Evolutionary conservation across 768 basidiomycete genomes (phyloP), one percentile per base, ranked within the genome.

Genomic region (Panaeolus papilionaceus): DNA sequence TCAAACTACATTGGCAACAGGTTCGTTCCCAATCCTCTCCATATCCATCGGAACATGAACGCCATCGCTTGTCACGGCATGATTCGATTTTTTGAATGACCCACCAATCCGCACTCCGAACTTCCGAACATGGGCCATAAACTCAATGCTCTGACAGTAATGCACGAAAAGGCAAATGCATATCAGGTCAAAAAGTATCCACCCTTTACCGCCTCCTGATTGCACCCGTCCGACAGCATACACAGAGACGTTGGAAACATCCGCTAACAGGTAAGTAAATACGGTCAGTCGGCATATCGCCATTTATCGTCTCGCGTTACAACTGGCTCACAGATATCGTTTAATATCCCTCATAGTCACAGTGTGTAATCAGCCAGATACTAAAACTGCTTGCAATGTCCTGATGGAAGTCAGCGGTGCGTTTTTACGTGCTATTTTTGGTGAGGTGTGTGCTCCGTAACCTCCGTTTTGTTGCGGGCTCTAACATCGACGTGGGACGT

Each of bases 221-320:
- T 58, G 54, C 54, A 58, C 33, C 54, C 54, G 54, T 33, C 33
- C 47, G 47, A 58, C 33, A 58, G 54, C 54, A 58, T 58, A 16
- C 14, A 58, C 33, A 28, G 26, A 37, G 54, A 33, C 54, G 54
- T 33, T 58, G 54, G 20, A 58, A 58, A 58, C 33, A 37, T 6
- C 54, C 54, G 26, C 14, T 58, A 16, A 58, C 3, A 58, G 54
- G 16, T 33, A 16, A 28, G 28, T 14, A 14, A 7, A 28, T 28
- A 58, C 54, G 54, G 54, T 9, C 33, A 28, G 26, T 58, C 54
- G 33, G 54, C 54, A 11, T 58, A 58, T 58, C 54, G 11, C 26
- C 54, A 26, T 58, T 37, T 47, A 8, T 20, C 11, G 11, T 49
- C 9, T 49, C 47, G 47, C 20, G 54, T 37, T 58, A 58, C 54